A percentile compares a stretch with the other conserved stretches of the same genome.
These are phyloP conservation scores for Clavariopsis aquatica DNA, from an alignment of 495 filamentous ascomycete species.

Conservation along the genomic window DNA sequence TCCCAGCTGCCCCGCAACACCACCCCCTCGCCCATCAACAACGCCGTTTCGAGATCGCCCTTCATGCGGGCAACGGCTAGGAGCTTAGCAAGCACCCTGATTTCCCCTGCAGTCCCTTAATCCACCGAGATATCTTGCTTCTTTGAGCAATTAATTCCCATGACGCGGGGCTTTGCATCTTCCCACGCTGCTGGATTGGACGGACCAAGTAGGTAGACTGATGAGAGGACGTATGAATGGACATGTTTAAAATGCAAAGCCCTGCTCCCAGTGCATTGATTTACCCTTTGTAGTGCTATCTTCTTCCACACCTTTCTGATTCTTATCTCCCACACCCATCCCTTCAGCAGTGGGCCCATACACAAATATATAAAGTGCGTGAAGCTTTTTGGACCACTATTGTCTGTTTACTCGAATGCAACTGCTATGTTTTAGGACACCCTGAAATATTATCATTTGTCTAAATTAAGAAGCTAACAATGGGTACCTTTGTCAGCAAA, in stretches of 20 bases:
- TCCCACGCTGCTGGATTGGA: not conserved
- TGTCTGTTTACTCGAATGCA: too few relatives aligned
- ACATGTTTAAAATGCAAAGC: slow-evolving; percentile 9
- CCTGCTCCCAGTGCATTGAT: slow-evolving; percentile 20
- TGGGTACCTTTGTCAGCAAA: slow-evolving; percentile 48
- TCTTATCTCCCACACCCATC: not conserved
- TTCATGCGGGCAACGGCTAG: slow-evolving; percentile 1
- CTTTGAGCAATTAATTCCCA: slow-evolving; percentile 19
- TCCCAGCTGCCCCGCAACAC: slow-evolving; percentile 18
- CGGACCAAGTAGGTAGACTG: not conserved
- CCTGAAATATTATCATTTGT: too few relatives aligned
- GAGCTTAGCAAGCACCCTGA: slow-evolving; percentile 4
- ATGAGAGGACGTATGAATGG: not conserved
- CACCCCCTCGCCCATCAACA: slow-evolving; percentile 2
- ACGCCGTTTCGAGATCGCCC: not conserved
- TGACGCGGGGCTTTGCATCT: not conserved
- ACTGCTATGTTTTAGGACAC: too few relatives aligned
- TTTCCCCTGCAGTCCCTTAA: not conserved
- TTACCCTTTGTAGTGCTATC: slow-evolving; percentile 14
- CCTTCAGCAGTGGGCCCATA: too few relatives aligned
- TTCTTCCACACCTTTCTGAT: not conserved
- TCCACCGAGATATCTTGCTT: not conserved
- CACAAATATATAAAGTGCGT: not conserved
- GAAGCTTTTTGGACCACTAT: slow-evolving; percentile 15
- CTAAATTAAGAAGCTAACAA: slow-evolving; percentile 25